Evolutionary conservation across 352 stramenopile genomes (phyloP), one percentile per base, ranked within the genome.

Genomic region (Halophytophthora polymorphica): DNA sequence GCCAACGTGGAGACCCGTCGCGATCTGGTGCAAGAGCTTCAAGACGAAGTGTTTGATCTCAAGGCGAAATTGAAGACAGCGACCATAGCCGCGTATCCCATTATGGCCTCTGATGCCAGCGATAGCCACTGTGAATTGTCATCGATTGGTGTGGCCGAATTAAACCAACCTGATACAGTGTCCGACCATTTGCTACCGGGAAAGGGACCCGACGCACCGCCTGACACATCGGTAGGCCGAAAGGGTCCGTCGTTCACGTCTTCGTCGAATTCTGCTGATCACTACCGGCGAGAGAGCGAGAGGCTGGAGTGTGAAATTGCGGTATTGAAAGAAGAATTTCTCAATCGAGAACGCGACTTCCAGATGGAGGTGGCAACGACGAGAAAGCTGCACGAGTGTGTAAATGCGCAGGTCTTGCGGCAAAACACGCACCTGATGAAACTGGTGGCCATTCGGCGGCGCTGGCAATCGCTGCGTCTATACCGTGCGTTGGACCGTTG

Each of bases 11-110:
- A 77, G 23, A 64, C 59, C 36, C 58, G 47, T 45, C 31, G 67
- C 4, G 61, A 77, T 18, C 44, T 76, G 0, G 61, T 73, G 1
- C 53, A 71, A 8, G 64, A 64, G 12, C 61, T 85, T 14, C 41
- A 61, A 1, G 44, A 51, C 2, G 74, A 86, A 33, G 69, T 71
- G 12, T 61, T 47, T 1, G 64, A 83, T n/a, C 64, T 88, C 13
- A 74, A 73, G 35, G 62, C 50, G 1, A 75, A 57, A 22, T 46
- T 88, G 1, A 54, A 73, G 10, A 36, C 46, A 2, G 21, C 29
- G 23, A 45, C 31, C 14, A 2, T 45, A 23, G n/a, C 2, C 21
- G 21, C 34, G 12, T 18, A 2, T 13, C 19, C 39, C 18, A 21
- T 29, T 11, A 15, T 17, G 11, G 21, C 40, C 4, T 40, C 19